Conservation (phyloP, 2,329 filamentous ascomycete genomes). For the Huntiella savannae region DNA sequence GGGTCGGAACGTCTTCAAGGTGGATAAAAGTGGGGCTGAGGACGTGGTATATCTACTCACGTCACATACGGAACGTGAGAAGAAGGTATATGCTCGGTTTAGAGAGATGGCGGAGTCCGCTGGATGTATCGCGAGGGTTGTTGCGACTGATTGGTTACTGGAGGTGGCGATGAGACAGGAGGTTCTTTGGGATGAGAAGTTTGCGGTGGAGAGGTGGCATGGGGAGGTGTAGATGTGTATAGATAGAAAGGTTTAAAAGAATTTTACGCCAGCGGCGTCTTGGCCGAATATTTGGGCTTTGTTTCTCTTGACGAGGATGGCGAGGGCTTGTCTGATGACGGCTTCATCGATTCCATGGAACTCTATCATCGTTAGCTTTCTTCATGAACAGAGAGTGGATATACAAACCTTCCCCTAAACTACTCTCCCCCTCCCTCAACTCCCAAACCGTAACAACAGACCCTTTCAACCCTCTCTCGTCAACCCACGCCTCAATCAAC, state of each 20-base stretch:
- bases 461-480: slow-evolving; percentile 75
- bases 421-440: slow-evolving; percentile 69
- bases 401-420: slow-evolving; percentile 42
- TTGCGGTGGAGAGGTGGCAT: slow-evolving; percentile 25
- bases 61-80: slow-evolving; percentile 46
- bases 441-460: slow-evolving; percentile 86
- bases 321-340: slow-evolving; percentile 59
- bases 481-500: slow-evolving; percentile 60
- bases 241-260: slow-evolving; percentile 44
- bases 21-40: slow-evolving; percentile 36
- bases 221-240: not conserved
- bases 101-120: slow-evolving; percentile 57
- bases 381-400: not conserved
- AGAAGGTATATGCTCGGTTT: slow-evolving; percentile 62
- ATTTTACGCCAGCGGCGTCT: slow-evolving; percentile 83
- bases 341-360: slow-evolving; percentile 79
- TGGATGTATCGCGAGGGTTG: slow-evolving; percentile 63
- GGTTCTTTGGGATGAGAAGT: slow-evolving; percentile 46
- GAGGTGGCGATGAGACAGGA: slow-evolving; percentile 79
- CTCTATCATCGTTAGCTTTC: slow-evolving; percentile 27
- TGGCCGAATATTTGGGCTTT: slow-evolving; percentile 87
- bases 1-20: slow-evolving; percentile 46
- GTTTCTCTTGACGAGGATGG: slow-evolving; percentile 68
- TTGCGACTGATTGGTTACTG: slow-evolving; percentile 75
- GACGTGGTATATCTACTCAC: slow-evolving; percentile 73